Evolutionary conservation across 148 eudicot species (phyloP).

Genomic region (Polygonum maritimum): DNA sequence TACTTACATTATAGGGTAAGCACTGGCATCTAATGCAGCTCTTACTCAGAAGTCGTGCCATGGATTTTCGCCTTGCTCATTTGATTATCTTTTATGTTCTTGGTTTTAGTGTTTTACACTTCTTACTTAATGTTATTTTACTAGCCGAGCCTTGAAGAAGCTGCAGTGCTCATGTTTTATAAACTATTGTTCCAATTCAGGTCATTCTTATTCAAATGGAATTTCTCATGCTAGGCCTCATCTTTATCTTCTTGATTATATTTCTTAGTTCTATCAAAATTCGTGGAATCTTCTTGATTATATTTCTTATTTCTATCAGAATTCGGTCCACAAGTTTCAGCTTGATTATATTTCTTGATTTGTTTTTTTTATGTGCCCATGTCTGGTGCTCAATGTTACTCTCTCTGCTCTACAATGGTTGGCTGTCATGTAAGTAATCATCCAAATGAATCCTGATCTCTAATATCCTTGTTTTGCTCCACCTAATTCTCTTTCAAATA

Average conservation of each 20-base stretch:
- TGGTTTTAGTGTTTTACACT: no score
- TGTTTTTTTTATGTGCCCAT: background rate
- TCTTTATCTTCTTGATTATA: no score
- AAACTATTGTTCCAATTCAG: background rate
- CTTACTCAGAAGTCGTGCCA: background rate
- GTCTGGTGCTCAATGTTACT: background rate
- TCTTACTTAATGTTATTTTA: slow-evolving; percentile 15
- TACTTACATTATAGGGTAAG: slow-evolving; percentile 79
- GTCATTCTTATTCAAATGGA: slow-evolving; percentile 26
- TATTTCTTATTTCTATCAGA: no score
- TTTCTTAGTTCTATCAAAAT: no score
- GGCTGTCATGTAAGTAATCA: slow-evolving; percentile 1
- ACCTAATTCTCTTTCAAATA: background rate
- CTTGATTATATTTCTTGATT: no score
- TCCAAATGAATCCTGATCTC: background rate
- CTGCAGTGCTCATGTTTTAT: background rate
- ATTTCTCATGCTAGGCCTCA: background rate
- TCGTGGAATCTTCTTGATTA: no score
- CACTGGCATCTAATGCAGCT: background rate
- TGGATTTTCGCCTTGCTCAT: background rate
- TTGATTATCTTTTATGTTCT: background rate
- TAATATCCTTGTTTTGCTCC: background rate
- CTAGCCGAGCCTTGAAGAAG: no score
- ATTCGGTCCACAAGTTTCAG: background rate
- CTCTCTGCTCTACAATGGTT: background rate